Base-by-base conservation (phyloP, 352 stramenopile genomes). In the Globisporangium nagaii region DNA sequence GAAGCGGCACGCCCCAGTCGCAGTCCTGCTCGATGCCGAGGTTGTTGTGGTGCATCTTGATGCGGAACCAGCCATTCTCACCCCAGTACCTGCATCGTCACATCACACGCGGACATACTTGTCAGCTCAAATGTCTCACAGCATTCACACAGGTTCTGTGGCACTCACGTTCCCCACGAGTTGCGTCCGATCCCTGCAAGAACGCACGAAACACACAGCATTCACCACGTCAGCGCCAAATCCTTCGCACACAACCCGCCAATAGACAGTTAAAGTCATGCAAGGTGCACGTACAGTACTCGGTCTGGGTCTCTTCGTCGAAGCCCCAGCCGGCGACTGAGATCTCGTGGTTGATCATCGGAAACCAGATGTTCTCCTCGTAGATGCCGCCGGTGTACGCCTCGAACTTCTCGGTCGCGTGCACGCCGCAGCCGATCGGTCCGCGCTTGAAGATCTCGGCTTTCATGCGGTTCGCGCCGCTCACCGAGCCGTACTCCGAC, bases 51-150 rank as follows among this genome's bases (percentile, higher is more conserved):
- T 94, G 80, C 75, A 92, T 95, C 51, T 84, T 58, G 46, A 97
- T 96, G 50, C 83, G 77, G 74, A 96, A 96, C 84, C 88, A 98
- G 40, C 90, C 90, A 36, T 97, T 84, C 65, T 96, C 86, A 27
- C 90, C 90, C 89, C 89, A 97, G 68, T 96, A 93, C 19, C 43
- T 63, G 40, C 35, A 44, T 19, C 35, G 12, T 10, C 22, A 46
- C 20, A n/a, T 19, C 11, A n/a, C 8, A 47, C 3, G 55, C 4
- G 8, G 4, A 47, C 12, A 32, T 27, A 31, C 6, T 7, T 0
- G 34, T 45, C 25, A 53, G 42, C 24, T 25, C n/a, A 44, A 10
- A 46, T 8, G 31, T 5, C 5, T 28, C 17, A n/a, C 47, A 24
- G 11, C 19, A 28, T 4, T 27, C 41, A 8, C 12, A 4, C 19